These are phyloP conservation scores for Haplosporangium gracile DNA, from an alignment of 192 early-diverging fungal genomes.

Conservation along the genomic window DNA sequence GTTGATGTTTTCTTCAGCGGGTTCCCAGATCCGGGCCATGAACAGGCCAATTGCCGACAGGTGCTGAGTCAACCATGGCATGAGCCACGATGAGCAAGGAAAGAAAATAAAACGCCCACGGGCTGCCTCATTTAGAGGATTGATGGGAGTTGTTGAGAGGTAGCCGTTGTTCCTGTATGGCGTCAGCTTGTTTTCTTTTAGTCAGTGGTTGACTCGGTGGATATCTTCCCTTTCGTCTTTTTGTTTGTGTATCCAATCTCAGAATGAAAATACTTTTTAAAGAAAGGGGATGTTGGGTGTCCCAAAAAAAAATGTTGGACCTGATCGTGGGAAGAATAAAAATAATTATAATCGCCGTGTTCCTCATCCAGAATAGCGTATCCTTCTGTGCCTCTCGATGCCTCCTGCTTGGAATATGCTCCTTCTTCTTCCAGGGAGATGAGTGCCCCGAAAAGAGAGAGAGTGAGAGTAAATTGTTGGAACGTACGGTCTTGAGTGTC, in stretches of 20 bases:
- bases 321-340: slow-evolving; percentile 36
- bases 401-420: neutral
- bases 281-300: slow-evolving; percentile 4
- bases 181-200: neutral
- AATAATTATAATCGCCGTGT: neutral
- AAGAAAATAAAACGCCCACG: neutral
- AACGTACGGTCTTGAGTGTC: slow-evolving; percentile 71
- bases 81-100: neutral
- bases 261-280: neutral
- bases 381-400: neutral
- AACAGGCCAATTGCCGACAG: neutral
- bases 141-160: neutral
- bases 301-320: neutral
- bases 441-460: neutral
- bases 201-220: neutral
- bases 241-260: slow-evolving; percentile 6
- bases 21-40: neutral
- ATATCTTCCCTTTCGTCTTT: neutral
- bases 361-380: neutral
- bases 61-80: neutral
- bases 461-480: neutral
- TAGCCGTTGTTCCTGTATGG: neutral
- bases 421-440: neutral
- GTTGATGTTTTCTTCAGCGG: neutral
- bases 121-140: neutral